Evolutionary conservation across 179 eudicot genomes (phyloP).

Genomic region (Vitellaria paradoxa): DNA sequence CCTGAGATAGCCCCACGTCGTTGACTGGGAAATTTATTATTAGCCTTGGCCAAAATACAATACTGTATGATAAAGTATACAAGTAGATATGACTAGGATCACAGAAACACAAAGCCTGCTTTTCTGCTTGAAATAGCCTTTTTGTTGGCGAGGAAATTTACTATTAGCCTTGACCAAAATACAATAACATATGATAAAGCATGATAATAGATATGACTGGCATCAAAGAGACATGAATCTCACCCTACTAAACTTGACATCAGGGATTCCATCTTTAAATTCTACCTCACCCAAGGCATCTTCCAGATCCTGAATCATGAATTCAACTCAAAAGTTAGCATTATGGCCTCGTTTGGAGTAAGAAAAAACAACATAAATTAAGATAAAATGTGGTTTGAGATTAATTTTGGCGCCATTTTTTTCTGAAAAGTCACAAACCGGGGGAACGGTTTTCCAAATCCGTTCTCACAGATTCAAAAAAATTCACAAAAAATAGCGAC

Average conservation of each 20-base stretch:
- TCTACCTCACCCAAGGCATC: constrained; percentile 75
- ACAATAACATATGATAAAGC: background rate
- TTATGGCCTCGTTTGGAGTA: too few relatives aligned
- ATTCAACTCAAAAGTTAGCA: background rate
- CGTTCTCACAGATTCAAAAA: too few relatives aligned
- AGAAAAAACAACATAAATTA: too few relatives aligned
- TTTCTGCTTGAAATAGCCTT: too few relatives aligned
- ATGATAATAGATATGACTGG: background rate
- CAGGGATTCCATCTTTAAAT: constrained; percentile 76
- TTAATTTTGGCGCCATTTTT: too few relatives aligned
- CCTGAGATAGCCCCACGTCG: background rate
- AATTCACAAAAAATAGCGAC: too few relatives aligned
- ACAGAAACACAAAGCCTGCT: background rate
- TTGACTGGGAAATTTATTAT: background rate
- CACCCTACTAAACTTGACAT: constrained; percentile 94
- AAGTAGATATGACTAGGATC: background rate
- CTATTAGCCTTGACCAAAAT: background rate
- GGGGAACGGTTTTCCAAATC: too few relatives aligned
- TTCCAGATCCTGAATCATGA: constrained; percentile 76
- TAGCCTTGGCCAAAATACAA: background rate
- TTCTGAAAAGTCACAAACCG: too few relatives aligned
- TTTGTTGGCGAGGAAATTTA: background rate
- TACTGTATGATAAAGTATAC: background rate
- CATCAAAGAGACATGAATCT: constrained; percentile 13
- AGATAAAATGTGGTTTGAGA: too few relatives aligned